Percentiles rank a stretch among this genome's conserved stretches.
Conservation (phyloP, 2,329 filamentous ascomycete genomes). For the Arthrinium puccinioides region DNA sequence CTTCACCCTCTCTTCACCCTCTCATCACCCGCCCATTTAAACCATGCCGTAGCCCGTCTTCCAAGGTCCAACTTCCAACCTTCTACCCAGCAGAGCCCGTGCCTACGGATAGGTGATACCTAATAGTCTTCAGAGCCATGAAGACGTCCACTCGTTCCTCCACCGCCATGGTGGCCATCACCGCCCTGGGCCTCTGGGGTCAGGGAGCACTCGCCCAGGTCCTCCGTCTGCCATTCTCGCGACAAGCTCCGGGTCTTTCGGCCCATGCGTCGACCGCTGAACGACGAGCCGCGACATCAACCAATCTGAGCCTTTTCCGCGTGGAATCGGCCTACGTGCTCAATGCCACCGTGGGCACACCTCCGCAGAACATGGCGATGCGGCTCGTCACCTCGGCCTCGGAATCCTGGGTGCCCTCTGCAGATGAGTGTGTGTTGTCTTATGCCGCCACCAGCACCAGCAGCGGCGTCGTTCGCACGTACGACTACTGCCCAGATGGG, state of each 20-base stretch:
- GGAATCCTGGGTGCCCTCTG: slow-evolving; percentile 21
- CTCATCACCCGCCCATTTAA: too few species aligned
- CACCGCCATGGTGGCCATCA: slow-evolving; percentile 1
- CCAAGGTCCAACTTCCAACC: too few species aligned
- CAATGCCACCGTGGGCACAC: slow-evolving; percentile 11
- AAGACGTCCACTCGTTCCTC: slow-evolving; percentile 9
- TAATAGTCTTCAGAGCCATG: slow-evolving; percentile 5
- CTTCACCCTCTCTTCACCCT: too few species aligned
- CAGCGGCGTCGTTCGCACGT: neutral
- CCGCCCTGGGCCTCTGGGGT: slow-evolving; percentile 1
- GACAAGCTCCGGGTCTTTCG: slow-evolving; percentile 3
- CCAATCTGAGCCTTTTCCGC: neutral
- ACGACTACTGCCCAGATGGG: slow-evolving; percentile 15
- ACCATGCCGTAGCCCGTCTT: too few species aligned
- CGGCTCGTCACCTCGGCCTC: slow-evolving; percentile 14
- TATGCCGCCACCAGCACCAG: too few species aligned
- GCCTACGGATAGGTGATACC: too few species aligned
- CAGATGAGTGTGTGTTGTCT: slow-evolving; percentile 4
- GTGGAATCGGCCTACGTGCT: slow-evolving; percentile 4
- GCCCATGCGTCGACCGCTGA: too few species aligned
- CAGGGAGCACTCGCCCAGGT: slow-evolving; percentile 3
- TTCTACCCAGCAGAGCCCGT: too few species aligned
- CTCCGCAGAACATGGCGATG: slow-evolving; percentile 19
- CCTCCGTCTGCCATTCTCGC: slow-evolving; percentile 7
- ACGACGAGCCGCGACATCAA: too few species aligned